These are phyloP conservation scores for Xylariaceae sp. DNA, from an alignment of 2,329 filamentous ascomycete genomes.

Conservation along the genomic window DNA sequence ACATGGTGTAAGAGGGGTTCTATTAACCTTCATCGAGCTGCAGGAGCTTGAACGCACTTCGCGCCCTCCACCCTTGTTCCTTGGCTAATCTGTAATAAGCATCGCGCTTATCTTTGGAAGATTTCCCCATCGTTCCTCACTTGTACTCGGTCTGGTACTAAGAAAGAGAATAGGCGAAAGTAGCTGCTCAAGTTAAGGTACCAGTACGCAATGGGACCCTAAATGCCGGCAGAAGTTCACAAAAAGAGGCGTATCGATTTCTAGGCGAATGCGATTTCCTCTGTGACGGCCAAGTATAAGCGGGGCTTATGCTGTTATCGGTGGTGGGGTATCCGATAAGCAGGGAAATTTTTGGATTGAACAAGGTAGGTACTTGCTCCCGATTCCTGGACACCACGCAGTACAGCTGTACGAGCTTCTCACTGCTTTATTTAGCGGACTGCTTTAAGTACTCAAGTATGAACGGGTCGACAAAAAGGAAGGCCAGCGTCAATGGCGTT, in stretches of 20 bases:
- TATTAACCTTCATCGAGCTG: slow-evolving; percentile 76
- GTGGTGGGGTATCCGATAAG: slow-evolving; percentile 1
- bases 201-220: no score
- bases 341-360: not conserved
- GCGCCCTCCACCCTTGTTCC: slow-evolving; percentile 96
- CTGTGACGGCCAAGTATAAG: not conserved
- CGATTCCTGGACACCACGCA: slow-evolving; percentile 1
- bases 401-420: no score
- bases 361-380: no score
- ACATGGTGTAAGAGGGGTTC: not conserved
- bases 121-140: slow-evolving; percentile 76
- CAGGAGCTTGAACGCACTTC: slow-evolving; percentile 94
- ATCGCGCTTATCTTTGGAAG: slow-evolving; percentile 97
- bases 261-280: no score
- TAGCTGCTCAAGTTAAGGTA: no score
- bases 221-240: no score
- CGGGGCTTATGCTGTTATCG: slow-evolving; percentile 5
- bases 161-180: no score
- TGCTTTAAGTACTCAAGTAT: slow-evolving; percentile 12
- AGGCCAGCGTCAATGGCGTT: slow-evolving; percentile 9
- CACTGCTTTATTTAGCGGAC: no score
- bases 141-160: no score
- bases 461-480: slow-evolving; percentile 22
- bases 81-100: slow-evolving; percentile 97
- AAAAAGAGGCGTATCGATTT: no score